Percentiles rank a stretch among this genome's conserved stretches.
Conservation (phyloP, 495 filamentous ascomycete genomes). For the Recurvomyces mirabilis region DNA sequence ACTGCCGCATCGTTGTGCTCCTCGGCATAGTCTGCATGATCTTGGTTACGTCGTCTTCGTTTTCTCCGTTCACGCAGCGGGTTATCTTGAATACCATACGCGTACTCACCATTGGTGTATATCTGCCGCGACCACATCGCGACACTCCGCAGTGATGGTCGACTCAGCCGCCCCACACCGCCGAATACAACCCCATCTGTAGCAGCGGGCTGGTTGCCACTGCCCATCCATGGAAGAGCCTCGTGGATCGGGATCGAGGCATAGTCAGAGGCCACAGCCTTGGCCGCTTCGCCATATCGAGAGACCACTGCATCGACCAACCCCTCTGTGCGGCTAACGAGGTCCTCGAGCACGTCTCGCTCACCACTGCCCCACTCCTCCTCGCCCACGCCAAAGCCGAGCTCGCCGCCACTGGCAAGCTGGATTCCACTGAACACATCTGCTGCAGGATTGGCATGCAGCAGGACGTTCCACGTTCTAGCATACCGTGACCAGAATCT, state of each 20-base stretch:
- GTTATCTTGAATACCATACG: constrained; percentile 73
- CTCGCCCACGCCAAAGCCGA: constrained; percentile 87
- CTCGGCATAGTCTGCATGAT: neutral
- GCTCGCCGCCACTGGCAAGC: constrained; percentile 78
- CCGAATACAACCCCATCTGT: constrained; percentile 78
- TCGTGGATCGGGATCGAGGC: constrained; percentile 7
- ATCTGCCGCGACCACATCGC: constrained; percentile 77
- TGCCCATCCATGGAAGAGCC: constrained; percentile 52
- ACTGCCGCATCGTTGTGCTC: neutral
- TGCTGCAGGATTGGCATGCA: constrained; percentile 77
- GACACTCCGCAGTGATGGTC: constrained; percentile 52
- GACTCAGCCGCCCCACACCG: constrained; percentile 57
- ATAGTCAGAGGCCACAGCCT: constrained; percentile 4
- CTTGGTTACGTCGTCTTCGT: constrained; percentile 17
- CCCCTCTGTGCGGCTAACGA: constrained; percentile 53
- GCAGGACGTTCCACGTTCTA: constrained; percentile 74
- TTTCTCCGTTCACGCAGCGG: constrained; percentile 42
- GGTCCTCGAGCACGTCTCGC: constrained; percentile 78
- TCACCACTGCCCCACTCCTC: constrained; percentile 89
- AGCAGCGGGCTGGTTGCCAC: constrained; percentile 47
- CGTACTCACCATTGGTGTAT: constrained; percentile 61
- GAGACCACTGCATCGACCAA: constrained; percentile 78
- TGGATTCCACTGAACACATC: constrained; percentile 76
- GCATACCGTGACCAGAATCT: constrained; percentile 77
- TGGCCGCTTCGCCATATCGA: constrained; percentile 55